A percentile compares a stretch with the other conserved stretches of the same genome.
phyloP scores from a whole-genome alignment of 345 rosid genomes.

The Pistacia atlantica region DNA sequence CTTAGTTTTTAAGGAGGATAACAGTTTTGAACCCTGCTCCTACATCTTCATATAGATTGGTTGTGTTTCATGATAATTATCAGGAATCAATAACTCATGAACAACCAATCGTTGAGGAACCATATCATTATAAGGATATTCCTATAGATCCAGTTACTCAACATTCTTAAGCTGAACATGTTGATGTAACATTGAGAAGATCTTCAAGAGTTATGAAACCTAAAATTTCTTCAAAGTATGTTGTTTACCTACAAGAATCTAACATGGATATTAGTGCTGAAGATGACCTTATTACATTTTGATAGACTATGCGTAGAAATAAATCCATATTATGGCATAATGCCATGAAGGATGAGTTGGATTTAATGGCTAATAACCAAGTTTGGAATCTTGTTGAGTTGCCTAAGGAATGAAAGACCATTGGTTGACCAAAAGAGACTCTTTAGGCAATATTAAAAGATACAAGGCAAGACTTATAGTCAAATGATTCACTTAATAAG shows the following conservation, averaged over 20 bases:
- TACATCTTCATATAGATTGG: no score
- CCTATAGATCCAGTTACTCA: not conserved
- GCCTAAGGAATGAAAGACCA: not conserved
- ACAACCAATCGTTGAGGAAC: not conserved
- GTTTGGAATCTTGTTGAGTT: not conserved
- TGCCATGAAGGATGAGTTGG: not conserved
- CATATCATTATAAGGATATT: not conserved
- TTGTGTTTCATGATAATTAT: no score
- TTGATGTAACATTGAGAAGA: not conserved
- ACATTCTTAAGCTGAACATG: not conserved
- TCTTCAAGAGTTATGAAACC: not conserved
- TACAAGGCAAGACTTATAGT: no score
- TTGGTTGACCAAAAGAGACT: not conserved
- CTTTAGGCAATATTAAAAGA: no score
- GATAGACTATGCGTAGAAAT: not conserved
- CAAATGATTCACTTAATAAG: no score
- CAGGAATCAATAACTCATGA: no score
- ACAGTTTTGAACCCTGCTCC: no score
- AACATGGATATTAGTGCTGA: not conserved
- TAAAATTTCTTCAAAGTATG: slow-evolving; percentile 28
- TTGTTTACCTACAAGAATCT: slow-evolving; percentile 9
- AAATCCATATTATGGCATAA: not conserved
- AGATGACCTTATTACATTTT: not conserved
- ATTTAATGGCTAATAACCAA: slow-evolving; percentile 1
- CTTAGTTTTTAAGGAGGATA: no score